Percentiles rank a stretch among this genome's conserved stretches.
Conservation (phyloP, 495 filamentous ascomycete species). For the Podospora appendiculata region DNA sequence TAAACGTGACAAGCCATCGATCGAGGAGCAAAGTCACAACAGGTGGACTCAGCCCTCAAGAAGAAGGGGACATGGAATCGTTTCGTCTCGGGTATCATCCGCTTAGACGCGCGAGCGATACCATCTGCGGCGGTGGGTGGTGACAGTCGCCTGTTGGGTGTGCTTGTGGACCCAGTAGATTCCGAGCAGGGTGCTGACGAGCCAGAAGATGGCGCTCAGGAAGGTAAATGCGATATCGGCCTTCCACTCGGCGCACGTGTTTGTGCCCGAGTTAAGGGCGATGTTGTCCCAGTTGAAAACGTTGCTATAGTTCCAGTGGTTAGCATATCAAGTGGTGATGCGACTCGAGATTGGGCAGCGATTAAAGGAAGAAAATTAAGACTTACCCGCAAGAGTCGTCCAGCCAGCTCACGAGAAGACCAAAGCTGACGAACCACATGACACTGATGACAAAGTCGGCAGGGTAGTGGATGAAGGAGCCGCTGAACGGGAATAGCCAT, state of each 20-base stretch:
- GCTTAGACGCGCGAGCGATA: constrained; percentile 34
- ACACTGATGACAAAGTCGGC: constrained; percentile 52
- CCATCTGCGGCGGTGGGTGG: constrained; percentile 30
- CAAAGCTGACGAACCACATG: constrained; percentile 59
- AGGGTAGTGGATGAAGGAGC: constrained; percentile 38
- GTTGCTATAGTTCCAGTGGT: constrained; percentile 36
- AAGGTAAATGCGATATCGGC: constrained; percentile 60
- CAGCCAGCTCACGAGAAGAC: constrained; percentile 49
- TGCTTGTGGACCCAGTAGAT: constrained; percentile 37
- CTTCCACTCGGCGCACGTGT: constrained; percentile 55
- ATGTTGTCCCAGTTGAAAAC: constrained; percentile 92
- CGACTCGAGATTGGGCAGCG: too few relatives aligned
- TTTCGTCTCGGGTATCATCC: not conserved
- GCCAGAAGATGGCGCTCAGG: constrained; percentile 59
- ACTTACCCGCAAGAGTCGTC: constrained; percentile 53
- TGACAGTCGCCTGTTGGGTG: constrained; percentile 3
- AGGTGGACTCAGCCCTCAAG: too few relatives aligned
- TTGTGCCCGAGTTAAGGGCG: constrained; percentile 66
- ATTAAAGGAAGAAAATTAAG: constrained; percentile 51
- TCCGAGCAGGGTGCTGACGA: constrained; percentile 49
- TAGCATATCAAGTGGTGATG: too few relatives aligned
- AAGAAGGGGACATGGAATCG: not conserved
- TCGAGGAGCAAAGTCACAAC: too few relatives aligned
- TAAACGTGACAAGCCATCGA: too few relatives aligned
- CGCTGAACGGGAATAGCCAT: constrained; percentile 41